phyloP scores from a whole-genome alignment of 2,329 filamentous ascomycete genomes.

The Aureobasidium sp. region DNA sequence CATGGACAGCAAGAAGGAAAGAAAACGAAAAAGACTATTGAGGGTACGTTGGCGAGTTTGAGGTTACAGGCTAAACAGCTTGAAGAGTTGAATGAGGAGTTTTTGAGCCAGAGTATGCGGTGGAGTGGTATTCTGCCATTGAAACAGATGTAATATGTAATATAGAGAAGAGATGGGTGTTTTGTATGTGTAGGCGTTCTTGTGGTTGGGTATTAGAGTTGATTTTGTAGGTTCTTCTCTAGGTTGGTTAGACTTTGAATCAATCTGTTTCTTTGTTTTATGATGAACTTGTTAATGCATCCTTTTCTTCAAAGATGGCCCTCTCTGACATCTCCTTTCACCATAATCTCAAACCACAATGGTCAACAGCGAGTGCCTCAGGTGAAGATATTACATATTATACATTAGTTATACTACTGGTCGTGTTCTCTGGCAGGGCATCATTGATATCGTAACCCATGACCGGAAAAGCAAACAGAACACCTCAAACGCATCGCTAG shows the following conservation, averaged over 20 bases:
- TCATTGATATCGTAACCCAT: background rate
- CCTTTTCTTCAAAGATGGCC: too few species aligned
- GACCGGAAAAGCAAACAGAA: background rate
- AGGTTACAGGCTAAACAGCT: constrained; percentile 15
- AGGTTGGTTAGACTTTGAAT: background rate
- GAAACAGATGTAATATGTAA: background rate
- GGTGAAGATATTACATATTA: background rate
- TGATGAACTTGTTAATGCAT: background rate
- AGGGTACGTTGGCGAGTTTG: constrained; percentile 15
- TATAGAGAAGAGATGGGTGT: background rate
- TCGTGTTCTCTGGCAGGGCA: background rate
- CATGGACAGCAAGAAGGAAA: background rate
- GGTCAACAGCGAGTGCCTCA: background rate
- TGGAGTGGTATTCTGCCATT: constrained; percentile 10
- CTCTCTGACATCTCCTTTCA: background rate
- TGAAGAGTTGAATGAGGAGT: constrained; percentile 17
- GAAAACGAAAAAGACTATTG: constrained; percentile 11
- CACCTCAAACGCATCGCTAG: background rate
- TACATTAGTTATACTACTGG: background rate
- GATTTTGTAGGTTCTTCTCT: background rate
- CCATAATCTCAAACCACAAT: background rate
- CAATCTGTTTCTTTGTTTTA: background rate
- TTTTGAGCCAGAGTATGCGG: constrained; percentile 13
- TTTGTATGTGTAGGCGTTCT: background rate
- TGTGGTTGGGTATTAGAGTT: background rate